These are phyloP conservation scores for Beauveria asiatica DNA, from an alignment of 2,329 filamentous ascomycete genomes.

Conservation along the genomic window DNA sequence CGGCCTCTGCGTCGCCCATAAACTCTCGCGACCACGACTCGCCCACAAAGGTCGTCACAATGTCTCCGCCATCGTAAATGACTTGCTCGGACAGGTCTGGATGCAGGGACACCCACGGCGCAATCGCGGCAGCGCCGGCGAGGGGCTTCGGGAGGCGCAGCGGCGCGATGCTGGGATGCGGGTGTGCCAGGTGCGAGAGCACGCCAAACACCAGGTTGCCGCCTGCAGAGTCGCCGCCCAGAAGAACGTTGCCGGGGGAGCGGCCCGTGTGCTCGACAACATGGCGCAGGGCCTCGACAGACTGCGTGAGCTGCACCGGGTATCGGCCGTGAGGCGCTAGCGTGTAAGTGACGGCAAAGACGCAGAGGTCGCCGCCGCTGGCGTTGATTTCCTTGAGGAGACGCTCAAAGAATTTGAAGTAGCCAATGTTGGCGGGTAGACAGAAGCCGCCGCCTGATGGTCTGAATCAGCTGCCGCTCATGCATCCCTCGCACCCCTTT, in stretches of 20 bases:
- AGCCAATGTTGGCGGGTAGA: constrained; percentile 15
- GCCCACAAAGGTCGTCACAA: constrained; percentile 13
- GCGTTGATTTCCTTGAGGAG: constrained; percentile 12
- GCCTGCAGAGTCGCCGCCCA: constrained; percentile 18
- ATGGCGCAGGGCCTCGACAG: constrained; percentile 15
- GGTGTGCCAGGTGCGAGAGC: constrained; percentile 17
- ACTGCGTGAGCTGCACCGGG: constrained; percentile 17
- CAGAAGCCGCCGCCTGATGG: constrained; percentile 17
- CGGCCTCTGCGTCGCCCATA: constrained; percentile 11
- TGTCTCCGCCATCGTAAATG: constrained; percentile 15
- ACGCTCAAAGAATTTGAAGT: constrained; percentile 15
- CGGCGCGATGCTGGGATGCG: constrained; percentile 14
- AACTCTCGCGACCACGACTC: constrained; percentile 12
- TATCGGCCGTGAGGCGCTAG: constrained; percentile 16
- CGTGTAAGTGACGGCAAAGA: constrained; percentile 16
- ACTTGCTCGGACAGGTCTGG: constrained; percentile 9
- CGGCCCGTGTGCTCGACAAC: constrained; percentile 12
- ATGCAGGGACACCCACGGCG: constrained; percentile 16
- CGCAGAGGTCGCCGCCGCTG: constrained; percentile 13
- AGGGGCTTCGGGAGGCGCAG: constrained; percentile 14
- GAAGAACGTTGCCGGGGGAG: constrained; percentile 12
- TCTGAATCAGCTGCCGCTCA: background rate
- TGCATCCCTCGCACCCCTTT: background rate
- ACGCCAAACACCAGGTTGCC: constrained; percentile 17
- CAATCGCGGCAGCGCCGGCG: constrained; percentile 12